Base-by-base conservation (phyloP, 1,139 yeast genomes). In the Suhomyces atakaporum region DNA sequence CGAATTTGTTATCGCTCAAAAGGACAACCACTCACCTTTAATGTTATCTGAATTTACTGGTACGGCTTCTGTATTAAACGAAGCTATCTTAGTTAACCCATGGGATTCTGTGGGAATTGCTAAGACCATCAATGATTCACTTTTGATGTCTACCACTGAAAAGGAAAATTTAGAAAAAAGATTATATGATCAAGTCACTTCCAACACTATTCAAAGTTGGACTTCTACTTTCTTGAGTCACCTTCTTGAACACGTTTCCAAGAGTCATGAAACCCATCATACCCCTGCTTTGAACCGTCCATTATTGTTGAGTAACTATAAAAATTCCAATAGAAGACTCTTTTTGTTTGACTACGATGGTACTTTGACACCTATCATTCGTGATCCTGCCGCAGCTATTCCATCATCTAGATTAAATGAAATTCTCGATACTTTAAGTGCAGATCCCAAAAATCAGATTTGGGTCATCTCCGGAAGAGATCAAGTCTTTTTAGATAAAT, bases 391-490 rank as follows among this genome's bases (percentile, higher is more conserved):
- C n/a, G 97, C 98, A 0, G 98, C 98, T 1, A 85, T 92, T 32
- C 99, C 99, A 2, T 81, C 95, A 1, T 80, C 83, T 7, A 74
- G 84, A 47, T 69, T 92, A 34, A 73, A 79, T 44, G 63, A 69
- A 11, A 78, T 84, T 7, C 63, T 94, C 42, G 71, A 75, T 25
- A 65, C 70, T 21, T 69, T 94, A 38, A 69, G 84, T 2, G 70
- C 71, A 3, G 97, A 92, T 57, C 92, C 94, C 3, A 73, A 73
- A 44, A 94, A 94, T 61, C 83, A 80, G 54, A 84, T 94, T 30
- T 94, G 98, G 98, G 79, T 94, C 43, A 90, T 94, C 43, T 84
- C 95, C 28, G 99, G 99, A 5, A 80, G 99, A 49, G 99, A 94
- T 59, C 96, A 86, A 62, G 79, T 71, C 32, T 94, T 94, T 58